Conservation (phyloP, 306 rosid species). For the Cicer yamashitae region DNA sequence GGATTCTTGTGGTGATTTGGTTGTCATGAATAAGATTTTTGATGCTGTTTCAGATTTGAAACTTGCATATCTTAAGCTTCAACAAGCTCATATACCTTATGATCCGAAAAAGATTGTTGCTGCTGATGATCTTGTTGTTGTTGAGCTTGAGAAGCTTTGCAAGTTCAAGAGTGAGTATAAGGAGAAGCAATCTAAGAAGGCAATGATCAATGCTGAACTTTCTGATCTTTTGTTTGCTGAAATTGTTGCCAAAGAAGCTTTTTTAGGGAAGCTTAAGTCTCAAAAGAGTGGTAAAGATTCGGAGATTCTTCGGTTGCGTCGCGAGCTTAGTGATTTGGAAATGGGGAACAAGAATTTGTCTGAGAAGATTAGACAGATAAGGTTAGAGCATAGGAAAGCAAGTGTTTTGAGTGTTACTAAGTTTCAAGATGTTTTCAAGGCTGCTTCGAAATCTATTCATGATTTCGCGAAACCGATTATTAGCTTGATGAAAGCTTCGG, state of each 20-base stretch:
- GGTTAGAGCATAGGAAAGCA: conserved; percentile 53
- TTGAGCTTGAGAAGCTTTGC: conserved; percentile 74
- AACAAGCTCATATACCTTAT: conserved; percentile 81
- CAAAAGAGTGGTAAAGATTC: conserved; percentile 56
- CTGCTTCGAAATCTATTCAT: conserved; percentile 72
- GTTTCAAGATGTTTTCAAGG: conserved; percentile 57
- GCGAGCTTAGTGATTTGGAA: conserved; percentile 55
- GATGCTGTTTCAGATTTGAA: conserved; percentile 68
- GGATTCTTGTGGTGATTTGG: conserved; percentile 43
- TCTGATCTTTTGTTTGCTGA: conserved; percentile 50
- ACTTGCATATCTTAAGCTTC: conserved; percentile 80
- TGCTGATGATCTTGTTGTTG: conserved; percentile 68
- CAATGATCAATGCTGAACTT: conserved; percentile 38
- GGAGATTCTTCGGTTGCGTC: conserved; percentile 51
- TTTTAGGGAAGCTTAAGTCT: conserved; percentile 62
- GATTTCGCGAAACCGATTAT: conserved; percentile 85
- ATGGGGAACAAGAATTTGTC: conserved; percentile 46
- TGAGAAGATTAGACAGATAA: conserved; percentile 55
- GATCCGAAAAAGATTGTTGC: conserved; percentile 69
- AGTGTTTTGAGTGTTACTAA: conserved; percentile 48
- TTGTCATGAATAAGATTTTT: conserved; percentile 58
- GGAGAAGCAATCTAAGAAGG: conserved; percentile 50
- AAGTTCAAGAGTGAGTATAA: conserved; percentile 63
- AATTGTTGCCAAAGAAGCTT: conserved; percentile 53
- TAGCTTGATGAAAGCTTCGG: conserved; percentile 77